These are phyloP conservation scores for Penicilliopsis zonata DNA, from an alignment of 495 filamentous ascomycete species.

Conservation along the genomic window DNA sequence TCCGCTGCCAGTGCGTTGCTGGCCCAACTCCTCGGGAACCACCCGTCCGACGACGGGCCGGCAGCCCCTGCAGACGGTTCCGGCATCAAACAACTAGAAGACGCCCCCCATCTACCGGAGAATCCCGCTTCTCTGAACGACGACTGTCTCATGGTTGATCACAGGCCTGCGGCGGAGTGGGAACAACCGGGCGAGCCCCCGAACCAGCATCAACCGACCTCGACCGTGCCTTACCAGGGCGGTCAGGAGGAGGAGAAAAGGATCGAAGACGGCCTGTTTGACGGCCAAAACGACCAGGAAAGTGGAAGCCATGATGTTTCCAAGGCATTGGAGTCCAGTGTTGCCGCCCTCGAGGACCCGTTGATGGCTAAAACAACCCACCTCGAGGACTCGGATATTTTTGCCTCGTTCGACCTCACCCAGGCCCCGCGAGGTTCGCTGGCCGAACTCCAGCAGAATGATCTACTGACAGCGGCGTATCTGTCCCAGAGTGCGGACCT, in stretches of 20 bases:
- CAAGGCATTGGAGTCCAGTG: constrained; percentile 12
- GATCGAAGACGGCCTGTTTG: not conserved
- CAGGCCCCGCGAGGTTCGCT: constrained; percentile 22
- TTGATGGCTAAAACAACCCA: constrained; percentile 18
- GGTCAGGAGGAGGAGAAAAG: not conserved
- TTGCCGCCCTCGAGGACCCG: constrained; percentile 23
- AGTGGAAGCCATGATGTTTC: constrained; percentile 1
- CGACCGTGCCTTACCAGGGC: too few species aligned
- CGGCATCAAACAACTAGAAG: too few species aligned
- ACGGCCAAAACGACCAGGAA: constrained; percentile 6
- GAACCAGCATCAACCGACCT: too few species aligned
- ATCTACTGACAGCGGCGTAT: constrained; percentile 29
- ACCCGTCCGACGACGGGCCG: constrained; percentile 9
- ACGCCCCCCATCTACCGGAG: too few species aligned
- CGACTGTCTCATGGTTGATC: too few species aligned
- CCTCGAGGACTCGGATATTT: constrained; percentile 27
- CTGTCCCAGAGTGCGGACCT: constrained; percentile 28
- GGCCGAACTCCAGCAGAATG: constrained; percentile 29
- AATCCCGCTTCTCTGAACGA: too few species aligned
- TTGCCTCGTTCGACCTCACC: constrained; percentile 26
- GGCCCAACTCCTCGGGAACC: constrained; percentile 31
- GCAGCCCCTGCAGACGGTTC: constrained; percentile 2
- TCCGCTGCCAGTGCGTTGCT: constrained; percentile 33
- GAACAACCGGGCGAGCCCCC: too few species aligned
- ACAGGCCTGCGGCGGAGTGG: constrained; percentile 3